Percentiles rank a stretch among this genome's conserved stretches.
phyloP scores from a whole-genome alignment of 2,329 filamentous ascomycete genomes.

The Cladosporium sp. region DNA sequence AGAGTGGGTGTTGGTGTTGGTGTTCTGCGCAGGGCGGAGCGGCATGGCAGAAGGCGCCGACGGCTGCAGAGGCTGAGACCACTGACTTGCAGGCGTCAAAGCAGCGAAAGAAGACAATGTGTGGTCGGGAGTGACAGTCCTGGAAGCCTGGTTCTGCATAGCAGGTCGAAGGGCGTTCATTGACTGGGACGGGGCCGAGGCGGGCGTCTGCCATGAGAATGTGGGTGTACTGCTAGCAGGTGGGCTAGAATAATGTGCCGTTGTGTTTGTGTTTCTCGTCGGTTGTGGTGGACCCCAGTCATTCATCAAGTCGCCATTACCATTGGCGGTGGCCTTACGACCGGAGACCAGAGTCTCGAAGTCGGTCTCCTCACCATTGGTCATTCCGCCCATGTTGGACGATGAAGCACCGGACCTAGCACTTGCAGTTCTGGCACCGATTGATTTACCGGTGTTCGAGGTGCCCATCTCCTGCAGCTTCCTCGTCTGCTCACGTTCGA shows the following conservation, averaged over 20 bases:
- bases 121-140: constrained; percentile 35
- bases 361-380: constrained; percentile 62
- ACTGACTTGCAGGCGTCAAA: constrained; percentile 36
- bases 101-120: constrained; percentile 30
- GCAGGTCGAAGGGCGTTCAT: constrained; percentile 7
- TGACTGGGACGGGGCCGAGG: constrained; percentile 8
- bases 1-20: constrained; percentile 1
- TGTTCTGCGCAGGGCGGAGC: constrained; percentile 24
- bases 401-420: constrained; percentile 54
- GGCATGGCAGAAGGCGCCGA: constrained; percentile 23
- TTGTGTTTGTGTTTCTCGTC: constrained; percentile 23
- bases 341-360: constrained; percentile 91
- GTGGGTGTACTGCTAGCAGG: constrained; percentile 30
- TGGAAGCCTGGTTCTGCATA: constrained; percentile 10
- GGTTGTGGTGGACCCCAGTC: constrained; percentile 38
- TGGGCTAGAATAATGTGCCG: constrained; percentile 6
- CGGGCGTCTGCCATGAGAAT: constrained; percentile 43
- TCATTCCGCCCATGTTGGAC: constrained; percentile 48
- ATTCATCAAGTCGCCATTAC: constrained; percentile 37
- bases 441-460: constrained; percentile 32
- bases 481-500: constrained; percentile 83
- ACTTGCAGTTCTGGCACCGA: constrained; percentile 47
- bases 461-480: constrained; percentile 82
- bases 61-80: constrained; percentile 37
- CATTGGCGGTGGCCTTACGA: constrained; percentile 42